These are phyloP conservation scores for Toxicodendron radicans DNA, from an alignment of 345 rosid genomes.

Conservation along the genomic window DNA sequence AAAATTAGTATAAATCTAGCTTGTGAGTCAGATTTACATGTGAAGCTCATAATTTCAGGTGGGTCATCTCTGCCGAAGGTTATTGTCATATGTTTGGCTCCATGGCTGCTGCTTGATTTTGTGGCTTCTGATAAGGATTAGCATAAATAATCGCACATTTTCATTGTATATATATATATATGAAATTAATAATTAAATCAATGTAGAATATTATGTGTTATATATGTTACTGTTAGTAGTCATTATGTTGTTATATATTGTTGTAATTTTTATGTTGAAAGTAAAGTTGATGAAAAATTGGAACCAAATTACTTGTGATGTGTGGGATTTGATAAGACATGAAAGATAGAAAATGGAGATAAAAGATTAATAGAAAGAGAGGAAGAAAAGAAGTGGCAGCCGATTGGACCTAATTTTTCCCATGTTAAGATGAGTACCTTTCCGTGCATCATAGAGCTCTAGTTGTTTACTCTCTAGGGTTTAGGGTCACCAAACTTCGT, in stretches of 20 bases:
- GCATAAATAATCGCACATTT: too few relatives aligned
- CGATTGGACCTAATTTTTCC: conserved; percentile 14
- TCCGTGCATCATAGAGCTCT: conserved; percentile 21
- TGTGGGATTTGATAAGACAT: conserved; percentile 23
- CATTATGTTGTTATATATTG: not conserved
- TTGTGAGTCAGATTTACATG: conserved; percentile 31
- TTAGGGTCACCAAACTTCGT: conserved; percentile 7
- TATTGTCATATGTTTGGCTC: conserved; percentile 12
- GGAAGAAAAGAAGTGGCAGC: not conserved
- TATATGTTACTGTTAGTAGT: not conserved
- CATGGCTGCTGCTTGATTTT: conserved; percentile 16
- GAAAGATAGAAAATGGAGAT: conserved; percentile 12
- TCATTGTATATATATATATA: not conserved
- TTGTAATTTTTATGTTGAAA: conserved; percentile 13
- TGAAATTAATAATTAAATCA: too few relatives aligned
- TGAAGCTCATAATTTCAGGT: conserved; percentile 34
- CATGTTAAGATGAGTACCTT: conserved; percentile 13
- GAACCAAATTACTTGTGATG: conserved; percentile 16
- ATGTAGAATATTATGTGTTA: too few relatives aligned
- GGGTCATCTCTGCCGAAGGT: conserved; percentile 29
- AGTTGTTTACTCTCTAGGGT: conserved; percentile 17
- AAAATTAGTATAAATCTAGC: conserved; percentile 15
- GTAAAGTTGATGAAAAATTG: conserved; percentile 6
- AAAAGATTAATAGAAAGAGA: conserved; percentile 1
- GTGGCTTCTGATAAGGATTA: not conserved